phyloP scores from a whole-genome alignment of 495 filamentous ascomycete genomes.

The Xylaria venustula region DNA sequence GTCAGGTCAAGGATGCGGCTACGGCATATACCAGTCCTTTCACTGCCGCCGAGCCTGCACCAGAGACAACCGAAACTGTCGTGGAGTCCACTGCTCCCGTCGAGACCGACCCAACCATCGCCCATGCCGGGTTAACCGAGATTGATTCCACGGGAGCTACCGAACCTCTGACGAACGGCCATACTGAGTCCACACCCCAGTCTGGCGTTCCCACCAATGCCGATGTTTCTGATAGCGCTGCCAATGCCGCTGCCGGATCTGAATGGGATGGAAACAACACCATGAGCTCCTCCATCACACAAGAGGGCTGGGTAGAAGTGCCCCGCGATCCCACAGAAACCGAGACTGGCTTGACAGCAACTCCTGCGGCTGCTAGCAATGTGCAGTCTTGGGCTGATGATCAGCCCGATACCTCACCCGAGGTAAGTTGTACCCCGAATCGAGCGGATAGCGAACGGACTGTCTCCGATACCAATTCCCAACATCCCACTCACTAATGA shows the following conservation, averaged over 20 bases:
- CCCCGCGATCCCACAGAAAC: constrained; percentile 71
- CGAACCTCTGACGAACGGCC: constrained; percentile 50
- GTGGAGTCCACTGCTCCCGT: constrained; percentile 41
- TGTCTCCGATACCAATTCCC: background rate
- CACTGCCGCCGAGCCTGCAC: constrained; percentile 41
- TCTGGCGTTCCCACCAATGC: constrained; percentile 46
- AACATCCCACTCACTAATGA: constrained; percentile 17
- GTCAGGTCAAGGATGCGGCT: constrained; percentile 64
- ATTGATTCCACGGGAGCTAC: constrained; percentile 41
- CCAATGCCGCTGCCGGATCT: constrained; percentile 66
- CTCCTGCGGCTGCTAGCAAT: constrained; percentile 53
- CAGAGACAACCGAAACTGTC: constrained; percentile 33
- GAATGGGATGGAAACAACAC: constrained; percentile 61
- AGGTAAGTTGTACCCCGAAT: constrained; percentile 29
- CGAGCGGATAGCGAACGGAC: background rate
- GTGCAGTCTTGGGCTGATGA: constrained; percentile 71
- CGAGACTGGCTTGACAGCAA: constrained; percentile 63
- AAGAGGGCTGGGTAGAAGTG: constrained; percentile 72
- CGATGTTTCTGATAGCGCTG: constrained; percentile 58
- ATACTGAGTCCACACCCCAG: constrained; percentile 43
- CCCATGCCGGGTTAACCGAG: constrained; percentile 75
- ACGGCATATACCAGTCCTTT: constrained; percentile 46
- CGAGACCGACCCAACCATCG: constrained; percentile 71
- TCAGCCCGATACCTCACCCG: constrained; percentile 37
- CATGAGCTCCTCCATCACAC: constrained; percentile 49